Conservation (phyloP, 2,329 filamentous ascomycete species). For the Berkeleyomyces rouxiae region DNA sequence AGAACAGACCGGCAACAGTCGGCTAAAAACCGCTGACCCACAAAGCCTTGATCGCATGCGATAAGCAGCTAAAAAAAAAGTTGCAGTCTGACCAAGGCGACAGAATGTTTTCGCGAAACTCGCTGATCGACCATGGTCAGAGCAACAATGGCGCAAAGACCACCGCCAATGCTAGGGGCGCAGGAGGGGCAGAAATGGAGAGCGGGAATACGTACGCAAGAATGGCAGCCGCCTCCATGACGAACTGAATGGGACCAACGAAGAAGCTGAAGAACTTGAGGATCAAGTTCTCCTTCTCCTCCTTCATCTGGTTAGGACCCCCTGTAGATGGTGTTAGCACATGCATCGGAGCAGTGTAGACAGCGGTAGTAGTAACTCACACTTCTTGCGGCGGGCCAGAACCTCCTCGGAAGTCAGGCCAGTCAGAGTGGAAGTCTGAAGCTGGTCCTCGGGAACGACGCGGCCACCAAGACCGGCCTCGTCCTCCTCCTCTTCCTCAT, state of each 20-base stretch:
- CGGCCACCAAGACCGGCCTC: slow-evolving; percentile 34
- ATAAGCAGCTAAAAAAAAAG: not conserved
- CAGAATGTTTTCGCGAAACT: not conserved
- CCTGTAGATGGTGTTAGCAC: slow-evolving; percentile 24
- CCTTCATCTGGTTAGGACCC: slow-evolving; percentile 79
- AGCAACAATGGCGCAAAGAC: not conserved
- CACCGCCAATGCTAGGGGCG: not conserved
- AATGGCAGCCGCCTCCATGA: slow-evolving; percentile 76
- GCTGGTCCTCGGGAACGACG: slow-evolving; percentile 53
- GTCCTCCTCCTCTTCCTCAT: slow-evolving; percentile 44
- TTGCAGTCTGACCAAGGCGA: not conserved
- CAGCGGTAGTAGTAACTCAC: slow-evolving; percentile 15
- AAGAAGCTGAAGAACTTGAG: slow-evolving; percentile 76
- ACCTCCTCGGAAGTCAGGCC: slow-evolving; percentile 64
- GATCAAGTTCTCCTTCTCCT: slow-evolving; percentile 72
- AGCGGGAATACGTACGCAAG: slow-evolving; percentile 66
- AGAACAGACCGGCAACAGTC: slow-evolving; percentile 3
- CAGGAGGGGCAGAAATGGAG: not conserved
- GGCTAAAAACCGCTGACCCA: not conserved
- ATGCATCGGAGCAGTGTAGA: not conserved
- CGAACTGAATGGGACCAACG: slow-evolving; percentile 78
- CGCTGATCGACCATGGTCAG: not conserved
- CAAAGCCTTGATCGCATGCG: not conserved
- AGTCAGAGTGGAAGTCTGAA: slow-evolving; percentile 52
- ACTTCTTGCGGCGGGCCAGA: slow-evolving; percentile 44